Conservation (phyloP, 1,284 basidiomycete species). For the Pterulicium gracile region DNA sequence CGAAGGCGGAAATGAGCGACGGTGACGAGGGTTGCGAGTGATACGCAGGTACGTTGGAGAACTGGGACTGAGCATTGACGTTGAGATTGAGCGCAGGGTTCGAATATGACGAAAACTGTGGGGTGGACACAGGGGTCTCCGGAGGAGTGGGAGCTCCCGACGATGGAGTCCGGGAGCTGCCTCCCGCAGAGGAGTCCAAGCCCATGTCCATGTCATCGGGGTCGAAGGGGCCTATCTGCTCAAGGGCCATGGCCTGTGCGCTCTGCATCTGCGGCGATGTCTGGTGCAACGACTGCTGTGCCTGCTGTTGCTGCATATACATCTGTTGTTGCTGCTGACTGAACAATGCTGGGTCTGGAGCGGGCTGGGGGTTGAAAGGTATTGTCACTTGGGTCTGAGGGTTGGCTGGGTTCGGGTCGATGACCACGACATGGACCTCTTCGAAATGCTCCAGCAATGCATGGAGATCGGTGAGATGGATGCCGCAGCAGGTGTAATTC, state of each 20-base stretch:
- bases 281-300: conserved; percentile 21
- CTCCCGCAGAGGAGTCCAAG: conserved; percentile 5
- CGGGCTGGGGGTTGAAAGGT: conserved; percentile 31
- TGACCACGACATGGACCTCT: conserved; percentile 68
- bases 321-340: conserved; percentile 14
- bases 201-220: conserved; percentile 77
- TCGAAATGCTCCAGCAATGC: conserved; percentile 83
- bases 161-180: neutral
- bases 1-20: conserved; percentile 13
- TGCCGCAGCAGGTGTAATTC: conserved; percentile 78
- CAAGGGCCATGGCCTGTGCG: conserved; percentile 5
- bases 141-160: conserved; percentile 29
- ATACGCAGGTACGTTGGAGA: conserved; percentile 18
- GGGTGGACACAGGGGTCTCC: conserved; percentile 39
- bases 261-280: no score
- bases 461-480: conserved; percentile 71
- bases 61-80: neutral
- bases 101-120: conserved; percentile 20
- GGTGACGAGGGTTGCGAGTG: conserved; percentile 25
- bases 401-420: conserved; percentile 39
- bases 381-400: conserved; percentile 31
- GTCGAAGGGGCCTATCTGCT: conserved; percentile 34
- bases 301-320: conserved; percentile 13
- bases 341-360: conserved; percentile 13
- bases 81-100: conserved; percentile 10